Percentiles rank a stretch among this genome's conserved stretches.
Evolutionary conservation across 1,139 yeast genomes (phyloP).

Genomic region (Taphrina deformans): DNA sequence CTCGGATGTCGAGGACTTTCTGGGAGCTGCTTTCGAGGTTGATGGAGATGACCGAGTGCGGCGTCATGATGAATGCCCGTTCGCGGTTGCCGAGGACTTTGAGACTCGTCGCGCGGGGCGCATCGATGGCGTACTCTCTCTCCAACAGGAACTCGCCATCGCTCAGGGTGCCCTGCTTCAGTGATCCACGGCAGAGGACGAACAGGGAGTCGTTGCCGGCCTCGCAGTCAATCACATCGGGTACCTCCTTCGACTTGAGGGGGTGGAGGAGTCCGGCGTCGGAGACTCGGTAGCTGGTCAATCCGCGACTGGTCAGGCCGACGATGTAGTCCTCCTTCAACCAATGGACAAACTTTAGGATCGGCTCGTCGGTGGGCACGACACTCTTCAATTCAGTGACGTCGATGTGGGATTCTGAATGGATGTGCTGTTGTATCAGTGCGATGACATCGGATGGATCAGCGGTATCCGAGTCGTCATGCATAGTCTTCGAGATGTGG

Average conservation of each 20-base stretch:
- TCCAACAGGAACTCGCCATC: background rate
- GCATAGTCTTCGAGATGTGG: constrained; percentile 13
- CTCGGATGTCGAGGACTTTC: background rate
- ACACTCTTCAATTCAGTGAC: constrained; percentile 3
- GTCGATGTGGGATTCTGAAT: constrained; percentile 17
- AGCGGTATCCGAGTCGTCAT: background rate
- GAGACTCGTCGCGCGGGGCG: background rate
- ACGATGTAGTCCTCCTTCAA: constrained; percentile 8
- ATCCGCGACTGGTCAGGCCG: background rate
- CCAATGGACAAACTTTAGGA: constrained; percentile 8
- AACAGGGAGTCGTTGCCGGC: constrained; percentile 1
- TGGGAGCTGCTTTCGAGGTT: background rate
- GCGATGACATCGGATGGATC: constrained; percentile 10
- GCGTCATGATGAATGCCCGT: background rate
- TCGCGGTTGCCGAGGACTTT: background rate
- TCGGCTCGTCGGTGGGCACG: constrained; percentile 2
- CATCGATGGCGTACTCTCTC: background rate
- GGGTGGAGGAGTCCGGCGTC: background rate
- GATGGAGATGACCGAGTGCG: background rate
- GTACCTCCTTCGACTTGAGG: background rate
- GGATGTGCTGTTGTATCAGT: background rate
- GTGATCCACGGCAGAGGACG: background rate
- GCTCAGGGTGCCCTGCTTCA: background rate
- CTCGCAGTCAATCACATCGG: background rate
- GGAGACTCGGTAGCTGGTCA: background rate